phyloP scores from a whole-genome alignment of 2,329 filamentous ascomycete genomes.

The Lecanicillium sp. region DNA sequence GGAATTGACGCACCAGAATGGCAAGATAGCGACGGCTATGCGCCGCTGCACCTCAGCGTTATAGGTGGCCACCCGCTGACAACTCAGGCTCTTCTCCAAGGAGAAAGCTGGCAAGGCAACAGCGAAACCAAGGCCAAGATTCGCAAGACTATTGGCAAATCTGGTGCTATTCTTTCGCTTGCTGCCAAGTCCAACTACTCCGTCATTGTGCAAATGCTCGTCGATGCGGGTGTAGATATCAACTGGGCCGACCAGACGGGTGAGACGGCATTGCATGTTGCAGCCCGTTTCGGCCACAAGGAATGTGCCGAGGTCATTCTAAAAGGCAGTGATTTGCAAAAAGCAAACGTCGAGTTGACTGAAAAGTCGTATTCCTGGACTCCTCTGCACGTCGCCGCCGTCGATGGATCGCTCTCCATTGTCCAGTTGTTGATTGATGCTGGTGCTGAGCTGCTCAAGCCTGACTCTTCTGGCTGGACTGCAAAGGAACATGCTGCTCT shows the following conservation, averaged over 20 bases:
- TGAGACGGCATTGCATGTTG: slow-evolving; percentile 86
- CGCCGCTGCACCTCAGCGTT: slow-evolving; percentile 85
- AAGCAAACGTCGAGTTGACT: slow-evolving; percentile 64
- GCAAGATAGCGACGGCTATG: slow-evolving; percentile 89
- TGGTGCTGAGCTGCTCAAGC: slow-evolving; percentile 64
- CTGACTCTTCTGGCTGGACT: slow-evolving; percentile 88
- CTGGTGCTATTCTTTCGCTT: slow-evolving; percentile 77
- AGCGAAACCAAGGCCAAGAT: slow-evolving; percentile 54
- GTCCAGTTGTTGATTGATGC: slow-evolving; percentile 70
- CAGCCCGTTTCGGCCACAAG: slow-evolving; percentile 77
- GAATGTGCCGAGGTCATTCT: slow-evolving; percentile 73
- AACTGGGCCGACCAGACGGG: slow-evolving; percentile 88
- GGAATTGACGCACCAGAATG: slow-evolving; percentile 82
- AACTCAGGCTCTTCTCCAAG: slow-evolving; percentile 69
- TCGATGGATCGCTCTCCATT: slow-evolving; percentile 73
- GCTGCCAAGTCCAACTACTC: slow-evolving; percentile 84
- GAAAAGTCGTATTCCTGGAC: slow-evolving; percentile 92
- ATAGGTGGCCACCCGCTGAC: slow-evolving; percentile 85
- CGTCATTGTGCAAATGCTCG: slow-evolving; percentile 76
- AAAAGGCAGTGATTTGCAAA: slow-evolving; percentile 60
- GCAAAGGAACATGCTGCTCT: slow-evolving; percentile 88
- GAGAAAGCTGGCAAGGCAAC: slow-evolving; percentile 66
- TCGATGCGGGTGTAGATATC: slow-evolving; percentile 83
- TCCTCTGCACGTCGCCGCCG: slow-evolving; percentile 84
- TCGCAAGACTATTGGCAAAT: slow-evolving; percentile 66